phyloP scores from a whole-genome alignment of 2,329 filamentous ascomycete species.

The Metarhizium humberi region DNA sequence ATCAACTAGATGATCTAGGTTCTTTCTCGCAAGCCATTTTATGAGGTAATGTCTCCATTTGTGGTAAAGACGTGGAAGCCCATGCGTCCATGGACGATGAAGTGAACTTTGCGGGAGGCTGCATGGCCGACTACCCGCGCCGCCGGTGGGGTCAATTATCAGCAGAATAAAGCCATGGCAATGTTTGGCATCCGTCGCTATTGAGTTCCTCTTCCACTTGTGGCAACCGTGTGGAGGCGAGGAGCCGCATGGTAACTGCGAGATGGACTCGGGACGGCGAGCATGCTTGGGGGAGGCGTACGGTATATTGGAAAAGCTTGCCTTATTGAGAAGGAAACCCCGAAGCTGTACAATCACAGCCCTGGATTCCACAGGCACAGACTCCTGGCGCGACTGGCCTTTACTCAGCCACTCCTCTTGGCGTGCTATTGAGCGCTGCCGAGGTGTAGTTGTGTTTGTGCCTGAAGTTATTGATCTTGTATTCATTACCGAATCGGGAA shows the following conservation, averaged over 20 bases:
- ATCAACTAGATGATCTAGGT: neutral
- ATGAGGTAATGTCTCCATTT: too few species aligned
- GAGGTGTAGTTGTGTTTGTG: neutral
- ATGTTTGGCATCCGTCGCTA: neutral
- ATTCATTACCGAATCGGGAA: slow-evolving; percentile 17
- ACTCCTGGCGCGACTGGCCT: neutral
- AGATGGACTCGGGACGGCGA: too few species aligned
- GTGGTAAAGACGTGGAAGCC: neutral
- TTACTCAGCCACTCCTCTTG: neutral
- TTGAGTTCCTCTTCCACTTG: neutral
- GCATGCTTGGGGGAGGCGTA: neutral
- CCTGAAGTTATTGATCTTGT: slow-evolving; percentile 13
- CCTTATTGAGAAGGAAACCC: neutral
- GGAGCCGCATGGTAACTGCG: too few species aligned
- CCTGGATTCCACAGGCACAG: neutral
- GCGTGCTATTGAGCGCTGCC: neutral
- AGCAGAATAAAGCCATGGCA: neutral
- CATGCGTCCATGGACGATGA: neutral
- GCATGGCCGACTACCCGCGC: neutral
- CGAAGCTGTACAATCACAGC: neutral
- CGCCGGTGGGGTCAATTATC: neutral
- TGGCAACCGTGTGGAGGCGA: neutral
- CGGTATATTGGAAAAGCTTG: neutral
- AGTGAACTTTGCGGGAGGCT: neutral
- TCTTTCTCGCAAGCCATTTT: neutral